Conservation (phyloP, 331 rosid species). For the Dryas integrifolia region DNA sequence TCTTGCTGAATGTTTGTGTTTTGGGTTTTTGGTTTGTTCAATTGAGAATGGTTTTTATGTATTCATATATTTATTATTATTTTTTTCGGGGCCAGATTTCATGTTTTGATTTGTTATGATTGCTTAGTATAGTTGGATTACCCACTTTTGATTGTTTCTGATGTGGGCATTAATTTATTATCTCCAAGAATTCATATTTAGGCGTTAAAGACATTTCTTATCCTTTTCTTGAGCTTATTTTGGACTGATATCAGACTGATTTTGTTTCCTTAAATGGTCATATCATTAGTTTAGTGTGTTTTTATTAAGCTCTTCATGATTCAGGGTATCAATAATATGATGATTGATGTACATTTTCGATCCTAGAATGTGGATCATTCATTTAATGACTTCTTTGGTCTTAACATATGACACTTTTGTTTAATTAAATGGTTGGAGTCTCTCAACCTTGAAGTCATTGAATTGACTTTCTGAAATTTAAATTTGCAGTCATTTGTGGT, state of each 20-base stretch:
- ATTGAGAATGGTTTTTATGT: not conserved
- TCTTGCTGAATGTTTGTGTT: constrained; percentile 14
- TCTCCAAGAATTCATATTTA: constrained; percentile 6
- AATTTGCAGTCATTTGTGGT: not conserved
- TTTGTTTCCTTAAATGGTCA: constrained; percentile 13
- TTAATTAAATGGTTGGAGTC: not conserved
- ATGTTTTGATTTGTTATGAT: constrained; percentile 8
- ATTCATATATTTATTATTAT: not conserved
- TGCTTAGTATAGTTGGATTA: constrained; percentile 18
- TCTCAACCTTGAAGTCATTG: not conserved
- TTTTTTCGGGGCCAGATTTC: constrained; percentile 23
- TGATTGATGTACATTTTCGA: constrained; percentile 12
- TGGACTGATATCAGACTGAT: not conserved
- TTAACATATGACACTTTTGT: not conserved
- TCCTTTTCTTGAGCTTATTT: not conserved
- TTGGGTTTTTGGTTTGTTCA: constrained; percentile 20
- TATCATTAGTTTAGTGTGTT: not conserved
- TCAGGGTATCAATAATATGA: not conserved
- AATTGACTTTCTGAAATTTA: constrained; percentile 10
- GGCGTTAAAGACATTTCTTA: not conserved
- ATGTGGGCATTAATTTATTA: constrained; percentile 19
- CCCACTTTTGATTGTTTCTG: constrained; percentile 19
- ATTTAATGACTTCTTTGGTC: not conserved
- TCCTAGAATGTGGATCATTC: constrained; percentile 7
- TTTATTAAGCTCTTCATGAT: not conserved